These are phyloP conservation scores for Trametes maxima DNA, from an alignment of 768 basidiomycete species.

Conservation along the genomic window DNA sequence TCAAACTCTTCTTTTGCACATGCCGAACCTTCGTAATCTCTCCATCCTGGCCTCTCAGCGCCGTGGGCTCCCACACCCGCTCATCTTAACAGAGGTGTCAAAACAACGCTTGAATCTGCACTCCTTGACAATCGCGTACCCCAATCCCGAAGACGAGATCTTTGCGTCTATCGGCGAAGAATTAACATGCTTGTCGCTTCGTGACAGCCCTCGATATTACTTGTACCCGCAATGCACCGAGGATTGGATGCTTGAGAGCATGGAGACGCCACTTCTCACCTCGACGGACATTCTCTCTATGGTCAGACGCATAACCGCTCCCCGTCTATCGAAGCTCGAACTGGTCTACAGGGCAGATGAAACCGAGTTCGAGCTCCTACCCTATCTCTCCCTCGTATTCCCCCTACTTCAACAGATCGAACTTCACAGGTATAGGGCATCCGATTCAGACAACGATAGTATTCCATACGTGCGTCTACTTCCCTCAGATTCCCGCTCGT, in stretches of 20 bases:
- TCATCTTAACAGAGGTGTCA: neutral
- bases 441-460: neutral
- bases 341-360: neutral
- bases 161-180: neutral
- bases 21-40: neutral
- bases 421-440: neutral
- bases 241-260: neutral
- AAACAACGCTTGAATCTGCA: neutral
- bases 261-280: neutral
- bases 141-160: constrained; percentile 1
- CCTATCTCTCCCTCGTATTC: neutral
- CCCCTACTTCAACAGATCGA: neutral
- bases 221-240: neutral
- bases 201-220: constrained; percentile 3
- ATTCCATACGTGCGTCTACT: neutral
- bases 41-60: neutral
- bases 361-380: neutral
- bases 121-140: neutral
- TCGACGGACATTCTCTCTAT: constrained; percentile 2
- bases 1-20: neutral
- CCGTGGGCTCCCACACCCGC: neutral
- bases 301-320: neutral
- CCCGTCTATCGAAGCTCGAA: neutral
- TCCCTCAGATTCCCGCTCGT: neutral
- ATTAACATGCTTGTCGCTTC: neutral